A percentile compares a stretch with the other conserved stretches of the same genome.
Conservation (phyloP, 371 early-diverging fungal genomes). For the Nosema granulosis region DNA sequence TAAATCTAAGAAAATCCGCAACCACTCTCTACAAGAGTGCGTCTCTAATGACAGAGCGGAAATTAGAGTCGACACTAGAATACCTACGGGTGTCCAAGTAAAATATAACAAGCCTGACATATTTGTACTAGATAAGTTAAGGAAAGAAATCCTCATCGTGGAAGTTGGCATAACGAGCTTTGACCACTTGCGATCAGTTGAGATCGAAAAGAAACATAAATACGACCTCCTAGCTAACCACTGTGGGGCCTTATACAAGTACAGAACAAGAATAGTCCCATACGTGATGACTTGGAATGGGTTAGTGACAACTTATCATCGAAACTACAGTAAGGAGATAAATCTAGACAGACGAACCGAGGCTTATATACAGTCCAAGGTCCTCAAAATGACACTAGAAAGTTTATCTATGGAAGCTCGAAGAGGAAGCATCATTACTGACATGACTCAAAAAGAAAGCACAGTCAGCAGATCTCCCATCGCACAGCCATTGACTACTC, state of each 20-base stretch:
- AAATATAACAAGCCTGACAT: constrained; percentile 7
- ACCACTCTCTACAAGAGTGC: constrained; percentile 13
- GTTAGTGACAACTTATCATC: not conserved
- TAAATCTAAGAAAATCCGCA: not conserved
- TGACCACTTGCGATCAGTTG: not conserved
- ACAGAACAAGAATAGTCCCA: constrained; percentile 1
- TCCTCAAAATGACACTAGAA: too few relatives aligned
- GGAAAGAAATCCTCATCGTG: not conserved
- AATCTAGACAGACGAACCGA: not conserved
- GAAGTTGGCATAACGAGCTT: constrained; percentile 1
- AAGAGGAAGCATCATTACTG: too few relatives aligned
- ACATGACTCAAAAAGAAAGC: too few relatives aligned
- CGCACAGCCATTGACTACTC: too few relatives aligned
- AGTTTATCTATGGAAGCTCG: too few relatives aligned
- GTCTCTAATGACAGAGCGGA: not conserved
- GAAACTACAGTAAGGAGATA: not conserved
- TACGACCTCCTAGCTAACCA: not conserved
- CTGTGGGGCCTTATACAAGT: too few relatives aligned
- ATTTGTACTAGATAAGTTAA: not conserved
- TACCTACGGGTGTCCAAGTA: not conserved
- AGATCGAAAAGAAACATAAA: constrained; percentile 7
- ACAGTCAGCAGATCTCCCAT: too few relatives aligned
- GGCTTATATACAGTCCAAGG: constrained; percentile 10
- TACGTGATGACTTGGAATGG: not conserved
- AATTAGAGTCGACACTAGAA: constrained; percentile 12